Conservation (phyloP, 163 green algal species). For the Volvox carteri region DNA sequence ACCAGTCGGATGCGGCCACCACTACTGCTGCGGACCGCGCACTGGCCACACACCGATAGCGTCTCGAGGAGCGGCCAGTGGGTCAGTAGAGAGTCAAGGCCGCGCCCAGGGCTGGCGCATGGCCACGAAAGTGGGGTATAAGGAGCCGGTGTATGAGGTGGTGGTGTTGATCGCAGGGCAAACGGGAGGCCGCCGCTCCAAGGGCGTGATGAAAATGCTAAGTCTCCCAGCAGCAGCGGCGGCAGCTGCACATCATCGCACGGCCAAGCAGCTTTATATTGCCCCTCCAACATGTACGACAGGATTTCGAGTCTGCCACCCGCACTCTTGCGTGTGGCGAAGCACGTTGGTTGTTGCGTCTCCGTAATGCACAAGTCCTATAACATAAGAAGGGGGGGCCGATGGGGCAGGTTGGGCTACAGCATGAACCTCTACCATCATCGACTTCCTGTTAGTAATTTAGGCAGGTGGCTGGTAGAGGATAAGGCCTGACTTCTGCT, state of each 20-base stretch:
- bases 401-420: no score
- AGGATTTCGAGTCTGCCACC: background rate
- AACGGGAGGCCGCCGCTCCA: background rate
- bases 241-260: background rate
- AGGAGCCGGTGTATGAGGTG: no score
- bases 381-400: no score
- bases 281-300: background rate
- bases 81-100: background rate
- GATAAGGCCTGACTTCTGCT: no score
- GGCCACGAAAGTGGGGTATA: no score
- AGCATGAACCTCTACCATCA: no score
- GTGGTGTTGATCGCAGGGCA: background rate
- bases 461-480: no score
- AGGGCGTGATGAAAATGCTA: background rate
- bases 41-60: background rate
- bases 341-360: background rate
- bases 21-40: background rate
- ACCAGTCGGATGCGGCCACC: background rate
- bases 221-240: background rate
- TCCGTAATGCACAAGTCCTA: background rate
- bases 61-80: background rate
- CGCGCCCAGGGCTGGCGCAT: background rate
- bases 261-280: no score
- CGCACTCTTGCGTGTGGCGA: background rate
- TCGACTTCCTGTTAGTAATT: no score